These are phyloP conservation scores for Hypoxylon sp. DNA, from an alignment of 2,329 filamentous ascomycete genomes.

Conservation along the genomic window DNA sequence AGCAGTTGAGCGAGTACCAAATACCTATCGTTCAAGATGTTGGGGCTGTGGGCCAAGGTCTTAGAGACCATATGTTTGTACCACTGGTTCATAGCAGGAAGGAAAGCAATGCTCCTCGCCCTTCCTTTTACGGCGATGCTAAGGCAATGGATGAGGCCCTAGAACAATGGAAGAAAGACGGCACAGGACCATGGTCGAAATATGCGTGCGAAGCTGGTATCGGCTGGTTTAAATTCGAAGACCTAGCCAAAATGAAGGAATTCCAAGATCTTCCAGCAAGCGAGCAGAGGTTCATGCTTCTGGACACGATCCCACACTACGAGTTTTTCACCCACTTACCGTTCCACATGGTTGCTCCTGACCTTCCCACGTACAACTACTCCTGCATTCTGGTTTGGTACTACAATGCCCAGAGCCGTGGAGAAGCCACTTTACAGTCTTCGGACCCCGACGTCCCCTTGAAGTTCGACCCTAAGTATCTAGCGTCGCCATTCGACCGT, in stretches of 20 bases:
- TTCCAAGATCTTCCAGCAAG: conserved; percentile 64
- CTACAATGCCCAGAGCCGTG: conserved; percentile 68
- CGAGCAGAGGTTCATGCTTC: conserved; percentile 62
- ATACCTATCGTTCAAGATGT: conserved; percentile 56
- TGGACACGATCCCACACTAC: conserved; percentile 69
- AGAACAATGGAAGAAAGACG: conserved; percentile 62
- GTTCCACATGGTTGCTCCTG: conserved; percentile 59
- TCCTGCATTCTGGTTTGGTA: conserved; percentile 61
- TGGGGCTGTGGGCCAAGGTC: conserved; percentile 58
- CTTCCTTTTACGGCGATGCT: conserved; percentile 61
- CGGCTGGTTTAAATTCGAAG: conserved; percentile 61
- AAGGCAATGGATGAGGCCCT: conserved; percentile 61
- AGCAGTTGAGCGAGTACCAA: conserved; percentile 53
- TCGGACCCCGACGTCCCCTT: conserved; percentile 66
- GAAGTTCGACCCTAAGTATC: conserved; percentile 66
- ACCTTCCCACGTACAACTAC: conserved; percentile 59
- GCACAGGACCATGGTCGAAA: conserved; percentile 58
- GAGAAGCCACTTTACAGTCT: conserved; percentile 67
- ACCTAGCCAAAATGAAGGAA: conserved; percentile 60
- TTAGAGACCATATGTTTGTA: conserved; percentile 59
- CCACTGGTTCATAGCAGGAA: conserved; percentile 58
- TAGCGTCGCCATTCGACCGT: conserved; percentile 68
- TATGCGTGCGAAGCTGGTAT: conserved; percentile 58
- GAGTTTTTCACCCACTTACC: conserved; percentile 67
- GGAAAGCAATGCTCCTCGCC: conserved; percentile 59